Base-by-base conservation (phyloP, 1,139 yeast genomes). In the Saccharomycopsis hybrid region DNA sequence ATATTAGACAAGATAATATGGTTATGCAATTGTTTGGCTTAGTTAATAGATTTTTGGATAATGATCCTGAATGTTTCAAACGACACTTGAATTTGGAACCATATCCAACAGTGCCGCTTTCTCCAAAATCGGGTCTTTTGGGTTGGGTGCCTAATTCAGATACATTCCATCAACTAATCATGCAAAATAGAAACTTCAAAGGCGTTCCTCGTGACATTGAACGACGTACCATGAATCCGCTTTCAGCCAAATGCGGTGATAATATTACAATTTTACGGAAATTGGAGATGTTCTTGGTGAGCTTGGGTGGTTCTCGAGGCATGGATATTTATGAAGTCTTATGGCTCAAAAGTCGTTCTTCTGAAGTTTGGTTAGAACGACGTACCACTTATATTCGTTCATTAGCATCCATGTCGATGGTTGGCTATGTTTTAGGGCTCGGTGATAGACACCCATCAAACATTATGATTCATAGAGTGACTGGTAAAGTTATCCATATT, bases 401-500 rank as follows among this genome's bases (percentile, higher is more conserved):
- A 0, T 72, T 94, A 57, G 98, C 98, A 0, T 97, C 89, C 3
- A 94, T 92, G 97, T 90, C 97, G 0, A 92, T 92, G 97, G 96
- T 85, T 43, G 98, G 98, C 1, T 92, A 92, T 65, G 90, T 92
- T 50, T 72, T 92, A 38, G 99, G 99, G 11, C 73, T 94, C 32
- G 99, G 99, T 53, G 99, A 94, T 65, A 80, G 99, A 58, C 99
- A 94, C 67, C 98, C 98, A 30, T 87, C 97, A 32, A 94, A 94
- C 62, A 75, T 94, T 68, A 88, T 94, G 97, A 77, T 94, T 67
- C 96, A 90, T 64, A 74, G 97, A 58, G 78, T 82, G 48, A 88
- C 97, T 0, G 99, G 99, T 56, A 89, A 90, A 62, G 96, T 94
- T 44, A 77, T 92, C 41, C 99, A 94, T 63, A 90, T 94, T 68